Conservation (phyloP, 768 basidiomycete genomes). For the Infundibulicybe gibba region DNA sequence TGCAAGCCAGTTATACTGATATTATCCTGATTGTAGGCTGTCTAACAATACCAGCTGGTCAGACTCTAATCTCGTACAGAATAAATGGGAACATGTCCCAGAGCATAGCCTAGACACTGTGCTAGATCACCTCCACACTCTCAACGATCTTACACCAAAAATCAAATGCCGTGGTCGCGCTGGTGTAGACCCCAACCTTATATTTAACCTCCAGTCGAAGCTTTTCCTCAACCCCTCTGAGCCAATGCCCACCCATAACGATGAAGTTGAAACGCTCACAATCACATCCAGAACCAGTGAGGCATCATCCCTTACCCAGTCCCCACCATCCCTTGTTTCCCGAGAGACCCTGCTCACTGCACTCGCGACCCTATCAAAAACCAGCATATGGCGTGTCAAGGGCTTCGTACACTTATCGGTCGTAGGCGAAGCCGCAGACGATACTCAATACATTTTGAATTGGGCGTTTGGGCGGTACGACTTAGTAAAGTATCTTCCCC, state of each 20-base stretch:
- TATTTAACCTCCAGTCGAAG: constrained; percentile 90
- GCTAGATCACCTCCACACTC: constrained; percentile 81
- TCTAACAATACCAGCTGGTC: not conserved
- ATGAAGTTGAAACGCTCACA: constrained; percentile 84
- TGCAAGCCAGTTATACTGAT: constrained; percentile 96
- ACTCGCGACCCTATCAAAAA: constrained; percentile 55
- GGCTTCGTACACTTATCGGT: constrained; percentile 54
- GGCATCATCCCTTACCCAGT: too few relatives aligned
- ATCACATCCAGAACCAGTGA: constrained; percentile 29
- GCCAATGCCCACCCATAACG: constrained; percentile 33
- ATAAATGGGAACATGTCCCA: constrained; percentile 87
- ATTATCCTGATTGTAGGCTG: constrained; percentile 74
- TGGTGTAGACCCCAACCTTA: constrained; percentile 71
- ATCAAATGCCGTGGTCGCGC: constrained; percentile 60
- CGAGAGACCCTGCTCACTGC: constrained; percentile 38
- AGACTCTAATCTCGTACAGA: constrained; percentile 37
- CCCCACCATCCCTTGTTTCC: constrained; percentile 16
- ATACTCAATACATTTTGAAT: constrained; percentile 59
- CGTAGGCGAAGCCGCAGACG: constrained; percentile 34
- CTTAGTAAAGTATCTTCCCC: constrained; percentile 24
- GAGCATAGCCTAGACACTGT: constrained; percentile 80
- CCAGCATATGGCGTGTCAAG: constrained; percentile 79
- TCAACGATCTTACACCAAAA: constrained; percentile 90
- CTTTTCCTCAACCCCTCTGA: constrained; percentile 44
- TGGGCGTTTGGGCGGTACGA: constrained; percentile 94